Base-by-base conservation (phyloP, 2,329 filamentous ascomycete genomes). In the Ascochyta viciae-villosae region DNA sequence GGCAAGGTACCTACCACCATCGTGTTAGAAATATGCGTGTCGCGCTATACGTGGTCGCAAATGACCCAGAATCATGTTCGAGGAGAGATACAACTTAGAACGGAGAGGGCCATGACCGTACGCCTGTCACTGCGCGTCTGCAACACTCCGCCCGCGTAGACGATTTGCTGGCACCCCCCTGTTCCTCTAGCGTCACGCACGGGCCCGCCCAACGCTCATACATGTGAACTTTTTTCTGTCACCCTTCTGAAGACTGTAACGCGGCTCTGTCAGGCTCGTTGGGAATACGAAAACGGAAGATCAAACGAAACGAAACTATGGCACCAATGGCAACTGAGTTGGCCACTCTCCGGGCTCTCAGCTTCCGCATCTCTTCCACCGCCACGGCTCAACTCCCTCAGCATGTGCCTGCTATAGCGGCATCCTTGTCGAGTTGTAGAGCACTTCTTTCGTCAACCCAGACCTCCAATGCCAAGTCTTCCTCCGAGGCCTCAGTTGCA, bases 341-440 rank as follows among this genome's bases (percentile, higher is more conserved):
- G 50, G 65, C 72, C 8, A 70, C 70, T 5, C 59, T 76, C 40
- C 67, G 67, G 26, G 70, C 74, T 45, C 79, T 92, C 40, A 90
- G 86, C 66, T 85, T 87, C 58, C 86, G 87, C 62, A 81, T 97
- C 63, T 87, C 88, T 1, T 87, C 89, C 1, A 88, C 89, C 10
- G 83, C 90, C 0, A 82, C 85, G n/a, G 79, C 86, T 42, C 87
- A 94, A 62, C 86, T 97, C 5, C 91, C 91, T 53, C 83, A 85
- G 50, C 82, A 92, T 45, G 84, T 90, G 56, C 87, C 90, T 29
- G 85, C 86, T 57, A 85, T 97, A 61, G 85, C 85, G 45, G 74
- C 79, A 45, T 79, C 80, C 15, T 72, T 89, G 47, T 78, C 78
- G 64, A 80, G 80, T 68, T 87, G 84, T 76, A 79, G 76, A 62